These are phyloP conservation scores for Pestalotiopsis sp. DNA, from an alignment of 2,329 filamentous ascomycete species.

Conservation along the genomic window DNA sequence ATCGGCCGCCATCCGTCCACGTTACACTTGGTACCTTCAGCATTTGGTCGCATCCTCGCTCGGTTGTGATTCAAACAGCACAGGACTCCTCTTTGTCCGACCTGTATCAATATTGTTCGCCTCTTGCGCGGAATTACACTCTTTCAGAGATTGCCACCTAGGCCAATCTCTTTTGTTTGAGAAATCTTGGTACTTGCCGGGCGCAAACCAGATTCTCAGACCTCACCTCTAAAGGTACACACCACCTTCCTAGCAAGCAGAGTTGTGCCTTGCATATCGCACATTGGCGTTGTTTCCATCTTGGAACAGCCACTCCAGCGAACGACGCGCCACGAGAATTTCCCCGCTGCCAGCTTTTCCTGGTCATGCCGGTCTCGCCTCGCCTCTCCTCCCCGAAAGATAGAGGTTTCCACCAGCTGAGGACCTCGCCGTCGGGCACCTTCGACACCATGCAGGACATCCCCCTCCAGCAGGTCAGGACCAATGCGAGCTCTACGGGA, in stretches of 20 bases:
- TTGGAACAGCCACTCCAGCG: neutral
- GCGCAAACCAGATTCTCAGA: conserved; percentile 16
- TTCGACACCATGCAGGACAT: conserved; percentile 41
- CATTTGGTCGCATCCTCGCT: neutral
- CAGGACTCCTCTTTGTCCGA: neutral
- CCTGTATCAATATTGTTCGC: neutral
- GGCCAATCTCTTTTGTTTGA: neutral
- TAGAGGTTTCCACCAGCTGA: conserved; percentile 29
- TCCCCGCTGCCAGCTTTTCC: neutral
- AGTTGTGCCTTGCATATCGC: conserved; percentile 9
- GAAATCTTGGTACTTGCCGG: conserved; percentile 26
- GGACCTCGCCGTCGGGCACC: conserved; percentile 19
- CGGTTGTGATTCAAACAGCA: neutral
- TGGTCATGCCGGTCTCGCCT: conserved; percentile 28
- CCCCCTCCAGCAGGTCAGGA: conserved; percentile 56
- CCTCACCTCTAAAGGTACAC: neutral
- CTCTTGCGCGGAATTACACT: neutral
- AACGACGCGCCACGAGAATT: neutral
- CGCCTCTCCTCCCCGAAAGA: conserved; percentile 17
- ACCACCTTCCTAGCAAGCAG: conserved; percentile 8
- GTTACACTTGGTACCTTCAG: neutral
- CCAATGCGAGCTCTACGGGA: conserved; percentile 54
- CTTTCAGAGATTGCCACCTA: neutral
- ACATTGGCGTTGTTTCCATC: neutral
- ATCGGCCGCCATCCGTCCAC: neutral